Evolutionary conservation across 257 asterid species (phyloP), one percentile per base, ranked within the genome.

Genomic region (Coffea canephora): DNA sequence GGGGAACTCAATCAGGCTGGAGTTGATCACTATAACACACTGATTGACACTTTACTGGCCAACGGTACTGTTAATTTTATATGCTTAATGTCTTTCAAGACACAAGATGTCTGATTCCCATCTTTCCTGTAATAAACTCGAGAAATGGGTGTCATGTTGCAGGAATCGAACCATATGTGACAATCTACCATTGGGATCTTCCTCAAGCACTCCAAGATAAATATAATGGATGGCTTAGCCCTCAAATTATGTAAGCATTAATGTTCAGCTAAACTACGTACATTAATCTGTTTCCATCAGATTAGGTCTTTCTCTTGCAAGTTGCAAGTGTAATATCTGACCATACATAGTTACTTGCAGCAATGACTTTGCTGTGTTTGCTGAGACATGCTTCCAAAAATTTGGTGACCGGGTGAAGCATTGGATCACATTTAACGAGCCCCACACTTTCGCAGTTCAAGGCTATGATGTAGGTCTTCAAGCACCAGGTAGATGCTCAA

Each of bases 401-500:
- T 96, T 92, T 75, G 98, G 99, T 0, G 98, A 92, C 55, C 80
- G 96, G 8, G 99, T 96, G 83, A 96, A 96, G 91, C 69, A 92
- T 5, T 96, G 99, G 99, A 94, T 96, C 82, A 96, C 97, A 14
- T 87, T 96, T 82, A 96, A 94, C 59, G 98, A 96, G 90, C 99
- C 97, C 0, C 97, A 91, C 70, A 92, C 94, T 0, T 77, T 94
- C 13, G 76, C 96, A 9, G 82, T 89, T 5, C 96, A 94, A 80
- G 99, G 98, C 19, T 96, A 83, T 70, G 97, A 92, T 48, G 87
- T 85, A 0, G 97, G 98, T 48, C 88, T 92, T 62, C 88, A 87
- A 59, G 98, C 98, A 1, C 98, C 97, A 0, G 85, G 95, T 25
- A 87, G 93, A 4, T 95, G 99, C 79, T 90, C 97, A n/a, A 83